phyloP scores from a whole-genome alignment of 2,329 filamentous ascomycete species.

The Epichloe amarillans region DNA sequence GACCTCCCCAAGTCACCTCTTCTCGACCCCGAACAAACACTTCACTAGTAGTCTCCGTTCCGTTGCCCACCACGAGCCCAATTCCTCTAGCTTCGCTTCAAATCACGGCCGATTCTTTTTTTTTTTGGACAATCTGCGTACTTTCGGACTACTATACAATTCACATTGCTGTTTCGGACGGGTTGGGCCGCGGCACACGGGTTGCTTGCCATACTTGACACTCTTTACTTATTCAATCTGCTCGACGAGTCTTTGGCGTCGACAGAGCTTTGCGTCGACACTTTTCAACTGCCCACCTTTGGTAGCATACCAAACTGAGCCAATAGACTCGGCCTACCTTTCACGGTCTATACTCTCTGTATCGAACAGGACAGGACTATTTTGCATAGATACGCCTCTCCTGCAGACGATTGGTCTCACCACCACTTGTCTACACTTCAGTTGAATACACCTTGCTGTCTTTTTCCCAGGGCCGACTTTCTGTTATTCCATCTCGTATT shows the following conservation, averaged over 20 bases:
- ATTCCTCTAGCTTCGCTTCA: slow-evolving; percentile 4
- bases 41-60: not conserved
- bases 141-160: slow-evolving; percentile 1
- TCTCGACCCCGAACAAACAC: not conserved
- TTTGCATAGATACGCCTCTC: not conserved
- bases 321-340: not conserved
- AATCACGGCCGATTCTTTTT: slow-evolving; percentile 1
- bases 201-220: slow-evolving; percentile 1
- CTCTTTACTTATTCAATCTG: not conserved
- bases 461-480: not conserved
- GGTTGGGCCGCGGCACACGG: slow-evolving; percentile 2
- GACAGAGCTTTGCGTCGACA: not conserved
- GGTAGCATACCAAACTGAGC: not conserved
- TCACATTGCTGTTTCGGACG: slow-evolving; percentile 4
- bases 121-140: slow-evolving; percentile 4
- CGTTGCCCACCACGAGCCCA: not conserved
- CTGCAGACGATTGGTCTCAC: not conserved
- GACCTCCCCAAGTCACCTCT: not conserved
- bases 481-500: too few species aligned
- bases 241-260: not conserved
- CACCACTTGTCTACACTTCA: not conserved
- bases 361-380: not conserved
- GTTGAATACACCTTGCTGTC: not conserved
- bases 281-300: not conserved
- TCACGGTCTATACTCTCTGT: not conserved